These are phyloP conservation scores for Croton laevigatus DNA, from an alignment of 441 rosid species.

Conservation along the genomic window DNA sequence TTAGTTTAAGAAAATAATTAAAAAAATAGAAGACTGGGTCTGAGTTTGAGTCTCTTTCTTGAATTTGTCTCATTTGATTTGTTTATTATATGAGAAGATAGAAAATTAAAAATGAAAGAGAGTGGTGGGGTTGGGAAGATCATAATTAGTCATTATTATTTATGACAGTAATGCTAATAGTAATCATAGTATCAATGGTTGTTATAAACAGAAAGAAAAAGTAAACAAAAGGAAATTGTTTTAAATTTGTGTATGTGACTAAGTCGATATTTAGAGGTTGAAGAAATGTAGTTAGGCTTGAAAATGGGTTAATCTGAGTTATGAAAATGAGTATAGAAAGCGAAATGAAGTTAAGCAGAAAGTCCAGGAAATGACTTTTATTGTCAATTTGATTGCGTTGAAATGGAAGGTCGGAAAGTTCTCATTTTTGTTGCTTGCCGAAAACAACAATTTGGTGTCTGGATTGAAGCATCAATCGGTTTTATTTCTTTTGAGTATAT, in stretches of 20 bases:
- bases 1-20: slow-evolving; percentile 13
- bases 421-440: too few species aligned
- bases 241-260: background rate
- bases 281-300: background rate
- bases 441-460: too few species aligned
- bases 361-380: background rate
- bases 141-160: slow-evolving; percentile 8
- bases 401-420: too few species aligned
- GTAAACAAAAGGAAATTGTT: background rate
- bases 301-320: slow-evolving; percentile 4
- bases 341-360: background rate
- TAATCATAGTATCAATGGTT: background rate
- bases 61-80: background rate
- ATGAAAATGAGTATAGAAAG: background rate
- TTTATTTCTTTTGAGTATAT: too few species aligned
- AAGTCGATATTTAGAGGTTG: background rate
- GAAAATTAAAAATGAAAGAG: background rate
- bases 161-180: background rate
- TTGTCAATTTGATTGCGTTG: background rate
- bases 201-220: background rate
- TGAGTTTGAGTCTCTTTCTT: background rate
- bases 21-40: background rate
- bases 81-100: background rate
- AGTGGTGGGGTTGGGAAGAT: background rate
- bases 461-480: too few species aligned